Evolutionary conservation across 176 grass and related monocot species (phyloP), one percentile per base, ranked within the genome.

Genomic region (Hsuehochloa calcarea): DNA sequence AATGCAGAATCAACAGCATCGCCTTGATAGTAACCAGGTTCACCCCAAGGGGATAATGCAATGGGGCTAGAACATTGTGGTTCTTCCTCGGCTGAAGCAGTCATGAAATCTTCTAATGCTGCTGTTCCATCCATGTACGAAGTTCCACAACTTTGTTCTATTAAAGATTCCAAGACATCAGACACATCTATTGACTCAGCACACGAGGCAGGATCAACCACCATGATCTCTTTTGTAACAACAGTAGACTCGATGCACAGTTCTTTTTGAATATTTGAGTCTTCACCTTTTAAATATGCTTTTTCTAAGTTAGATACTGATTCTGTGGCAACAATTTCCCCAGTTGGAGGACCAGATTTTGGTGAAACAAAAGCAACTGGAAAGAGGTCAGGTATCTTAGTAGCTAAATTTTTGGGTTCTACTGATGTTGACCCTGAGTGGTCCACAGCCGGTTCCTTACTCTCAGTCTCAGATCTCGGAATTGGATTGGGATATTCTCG

Each of bases 1-100:
- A 88, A 54, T 60, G 66, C 62, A 88, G 80, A 88, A 87, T 82
- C 82, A 79, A 90, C 75, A 83, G 58, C 25, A 55, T 83, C 82
- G 19, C 85, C 83, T 70, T 79, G 82, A 68, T 85, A 86, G 80
- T 90, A 92, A 82, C 73, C 78, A 66, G 86, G 46, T 90, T 86
- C 86, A 50, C 83, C 81, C 83, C 85, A 80, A 34, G 88, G 85
- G 65, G 88, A 90, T 77, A 89, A 64, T 82, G 85, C 77, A 31
- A 85, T 85, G 7, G 79, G 87, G 73, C 89, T 81, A 70, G 81
- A 94, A 55, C 77, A 85, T 64, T 92, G 84, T 75, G 68, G 78
- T 65, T 88, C 85, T 85, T 90, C 88, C 81, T 69, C 73, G 0
- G 41, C 16, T 74, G 91, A 77, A 38, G 61, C 27, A 11, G 75